Evolutionary conservation across 106 monocot species (phyloP).

Genomic region (Apostasia ramifera): DNA sequence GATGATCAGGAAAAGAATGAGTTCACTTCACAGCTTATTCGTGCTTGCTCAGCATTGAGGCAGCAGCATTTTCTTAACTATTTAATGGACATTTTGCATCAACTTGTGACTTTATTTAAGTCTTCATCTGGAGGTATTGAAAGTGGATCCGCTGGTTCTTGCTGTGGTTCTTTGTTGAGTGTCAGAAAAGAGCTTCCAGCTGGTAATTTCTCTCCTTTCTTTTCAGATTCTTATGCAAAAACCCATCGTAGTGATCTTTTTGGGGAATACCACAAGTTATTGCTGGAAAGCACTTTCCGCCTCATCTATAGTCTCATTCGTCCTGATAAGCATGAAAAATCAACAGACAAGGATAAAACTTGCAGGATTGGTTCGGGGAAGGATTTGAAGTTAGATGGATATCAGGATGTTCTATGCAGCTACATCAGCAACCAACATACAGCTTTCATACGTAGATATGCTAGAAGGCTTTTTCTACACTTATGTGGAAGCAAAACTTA

Average conservation of each 20-base stretch:
- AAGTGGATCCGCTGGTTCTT: conserved; percentile 38
- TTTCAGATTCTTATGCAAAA: conserved; percentile 96
- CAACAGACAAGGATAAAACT: conserved; percentile 68
- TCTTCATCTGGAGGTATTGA: conserved; percentile 45
- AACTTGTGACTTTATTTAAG: conserved; percentile 78
- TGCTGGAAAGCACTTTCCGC: conserved; percentile 90
- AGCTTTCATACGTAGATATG: conserved; percentile 83
- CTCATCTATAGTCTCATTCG: conserved; percentile 87
- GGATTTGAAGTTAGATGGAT: conserved; percentile 93
- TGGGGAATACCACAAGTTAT: conserved; percentile 71
- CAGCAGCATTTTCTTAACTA: conserved; percentile 82
- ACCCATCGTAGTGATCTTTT: conserved; percentile 81
- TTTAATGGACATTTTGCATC: conserved; percentile 92
- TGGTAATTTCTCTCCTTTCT: conserved; percentile 94
- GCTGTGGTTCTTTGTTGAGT: conserved; percentile 84
- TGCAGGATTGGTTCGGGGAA: conserved; percentile 41
- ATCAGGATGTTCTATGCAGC: conserved; percentile 89
- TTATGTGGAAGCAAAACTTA: conserved; percentile 94
- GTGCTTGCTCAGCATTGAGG: conserved; percentile 72
- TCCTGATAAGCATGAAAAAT: conserved; percentile 94
- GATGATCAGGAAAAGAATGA: conserved; percentile 71
- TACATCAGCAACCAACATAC: conserved; percentile 93
- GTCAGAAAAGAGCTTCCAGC: conserved; percentile 83
- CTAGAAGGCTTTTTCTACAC: conserved; percentile 93
- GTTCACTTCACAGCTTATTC: conserved; percentile 82